Conservation (phyloP, 768 basidiomycete genomes). For the Boletus subparvulus region DNA sequence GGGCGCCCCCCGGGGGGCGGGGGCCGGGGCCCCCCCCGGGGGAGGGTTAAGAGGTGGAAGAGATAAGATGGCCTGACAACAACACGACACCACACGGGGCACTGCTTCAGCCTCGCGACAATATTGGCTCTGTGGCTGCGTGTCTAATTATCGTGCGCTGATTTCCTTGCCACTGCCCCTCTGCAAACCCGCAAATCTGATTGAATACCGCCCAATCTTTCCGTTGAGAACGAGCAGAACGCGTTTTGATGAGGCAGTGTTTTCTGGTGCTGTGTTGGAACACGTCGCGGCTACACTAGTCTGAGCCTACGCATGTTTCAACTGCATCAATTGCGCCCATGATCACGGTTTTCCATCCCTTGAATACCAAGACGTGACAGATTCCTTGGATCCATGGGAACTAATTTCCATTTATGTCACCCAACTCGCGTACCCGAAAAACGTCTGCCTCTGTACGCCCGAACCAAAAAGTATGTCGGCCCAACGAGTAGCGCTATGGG, state of each 20-base stretch:
- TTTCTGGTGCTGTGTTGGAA: neutral
- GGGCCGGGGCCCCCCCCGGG: too few species aligned
- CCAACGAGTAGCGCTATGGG: constrained; percentile 72
- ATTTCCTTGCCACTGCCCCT: too few species aligned
- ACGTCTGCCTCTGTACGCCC: neutral
- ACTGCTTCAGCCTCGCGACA: constrained; percentile 4
- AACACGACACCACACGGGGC: constrained; percentile 1
- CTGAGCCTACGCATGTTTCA: neutral
- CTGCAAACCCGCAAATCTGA: too few species aligned
- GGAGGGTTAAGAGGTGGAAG: neutral
- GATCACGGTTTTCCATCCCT: neutral
- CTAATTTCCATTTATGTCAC: constrained; percentile 9
- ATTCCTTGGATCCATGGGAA: constrained; percentile 10
- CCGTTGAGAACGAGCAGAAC: too few species aligned
- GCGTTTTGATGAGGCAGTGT: neutral
- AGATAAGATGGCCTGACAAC: constrained; percentile 11
- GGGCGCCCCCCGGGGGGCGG: too few species aligned
- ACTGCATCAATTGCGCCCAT: neutral
- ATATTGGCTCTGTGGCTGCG: too few species aligned
- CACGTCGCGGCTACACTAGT: too few species aligned
- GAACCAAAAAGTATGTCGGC: constrained; percentile 39
- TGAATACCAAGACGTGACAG: neutral
- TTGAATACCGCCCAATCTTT: too few species aligned
- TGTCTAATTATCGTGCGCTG: too few species aligned
- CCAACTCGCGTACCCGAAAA: neutral